Evolutionary conservation across 2,329 filamentous ascomycete genomes (phyloP).

Genomic region (Exophiala sp.): DNA sequence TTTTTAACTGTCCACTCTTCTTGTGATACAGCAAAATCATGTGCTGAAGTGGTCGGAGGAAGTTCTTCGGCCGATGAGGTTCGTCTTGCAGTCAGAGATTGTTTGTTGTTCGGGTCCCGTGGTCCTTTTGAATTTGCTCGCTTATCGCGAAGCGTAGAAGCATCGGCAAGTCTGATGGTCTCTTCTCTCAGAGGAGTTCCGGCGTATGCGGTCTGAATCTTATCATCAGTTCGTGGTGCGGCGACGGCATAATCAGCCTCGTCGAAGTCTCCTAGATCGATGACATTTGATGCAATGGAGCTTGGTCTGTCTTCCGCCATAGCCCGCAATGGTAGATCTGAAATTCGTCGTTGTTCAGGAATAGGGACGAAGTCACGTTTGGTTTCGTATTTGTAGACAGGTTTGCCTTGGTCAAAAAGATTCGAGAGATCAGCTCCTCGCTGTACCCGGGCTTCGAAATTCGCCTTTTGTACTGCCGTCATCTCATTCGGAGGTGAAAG

Average conservation of each 20-base stretch:
- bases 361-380: slow-evolving; percentile 49
- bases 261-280: slow-evolving; percentile 53
- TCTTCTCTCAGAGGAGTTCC: slow-evolving; percentile 43
- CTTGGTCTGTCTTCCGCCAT: slow-evolving; percentile 35
- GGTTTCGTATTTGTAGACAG: slow-evolving; percentile 57
- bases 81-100: slow-evolving; percentile 30
- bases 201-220: slow-evolving; percentile 48
- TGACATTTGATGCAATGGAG: slow-evolving; percentile 47
- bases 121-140: slow-evolving; percentile 47
- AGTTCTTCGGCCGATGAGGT: slow-evolving; percentile 30
- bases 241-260: slow-evolving; percentile 51
- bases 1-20: slow-evolving; percentile 27
- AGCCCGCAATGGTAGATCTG: slow-evolving; percentile 52
- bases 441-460: slow-evolving; percentile 56
- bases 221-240: slow-evolving; percentile 39
- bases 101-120: slow-evolving; percentile 38
- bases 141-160: slow-evolving; percentile 56
- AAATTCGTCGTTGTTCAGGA: slow-evolving; percentile 43
- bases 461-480: slow-evolving; percentile 46
- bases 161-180: slow-evolving; percentile 49
- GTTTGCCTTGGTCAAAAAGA: slow-evolving; percentile 54
- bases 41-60: slow-evolving; percentile 45
- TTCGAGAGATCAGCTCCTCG: slow-evolving; percentile 56
- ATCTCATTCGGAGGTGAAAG: slow-evolving; percentile 33
- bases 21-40: slow-evolving; percentile 42